Evolutionary conservation across 306 rosid genomes (phyloP).

Genomic region (Arachis stenosperma): DNA sequence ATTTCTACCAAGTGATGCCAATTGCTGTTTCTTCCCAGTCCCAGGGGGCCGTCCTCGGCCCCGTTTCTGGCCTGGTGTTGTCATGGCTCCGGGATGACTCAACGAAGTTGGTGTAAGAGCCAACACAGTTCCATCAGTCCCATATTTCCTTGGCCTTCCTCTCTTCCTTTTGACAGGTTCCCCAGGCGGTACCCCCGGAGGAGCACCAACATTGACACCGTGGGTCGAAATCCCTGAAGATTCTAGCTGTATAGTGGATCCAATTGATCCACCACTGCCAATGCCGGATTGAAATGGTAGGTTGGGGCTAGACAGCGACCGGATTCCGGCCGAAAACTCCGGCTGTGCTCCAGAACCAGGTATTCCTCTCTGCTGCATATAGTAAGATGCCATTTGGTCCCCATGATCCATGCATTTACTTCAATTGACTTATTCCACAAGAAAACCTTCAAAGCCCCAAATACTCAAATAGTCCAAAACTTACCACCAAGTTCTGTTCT

Average conservation of each 20-base stretch:
- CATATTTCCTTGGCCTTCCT: conserved; percentile 96
- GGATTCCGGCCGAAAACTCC: conserved; percentile 62
- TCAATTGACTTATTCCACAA: conserved; percentile 39
- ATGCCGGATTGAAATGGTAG: conserved; percentile 63
- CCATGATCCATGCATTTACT: conserved; percentile 96
- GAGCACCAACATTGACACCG: conserved; percentile 71
- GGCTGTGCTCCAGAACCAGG: conserved; percentile 61
- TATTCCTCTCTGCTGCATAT: conserved; percentile 73
- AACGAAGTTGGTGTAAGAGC: conserved; percentile 69
- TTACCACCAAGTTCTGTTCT: conserved; percentile 46
- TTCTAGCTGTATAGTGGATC: conserved; percentile 65
- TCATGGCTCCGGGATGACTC: conserved; percentile 46
- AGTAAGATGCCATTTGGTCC: conserved; percentile 84
- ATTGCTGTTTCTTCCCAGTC: conserved; percentile 84
- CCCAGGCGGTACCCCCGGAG: conserved; percentile 52
- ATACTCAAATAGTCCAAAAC: conserved; percentile 34
- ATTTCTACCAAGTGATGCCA: conserved; percentile 71
- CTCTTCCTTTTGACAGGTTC: conserved; percentile 82
- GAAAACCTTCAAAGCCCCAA: conserved; percentile 30
- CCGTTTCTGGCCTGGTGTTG: conserved; percentile 59
- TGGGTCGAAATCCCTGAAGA: conserved; percentile 68
- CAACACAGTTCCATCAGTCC: conserved; percentile 80
- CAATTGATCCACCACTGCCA: conserved; percentile 60
- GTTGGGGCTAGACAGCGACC: conserved; percentile 60
- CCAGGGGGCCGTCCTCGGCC: conserved; percentile 95